A percentile compares a stretch with the other conserved stretches of the same genome.
Evolutionary conservation across 768 basidiomycete species (phyloP).

Genomic region (Mycena galopus): DNA sequence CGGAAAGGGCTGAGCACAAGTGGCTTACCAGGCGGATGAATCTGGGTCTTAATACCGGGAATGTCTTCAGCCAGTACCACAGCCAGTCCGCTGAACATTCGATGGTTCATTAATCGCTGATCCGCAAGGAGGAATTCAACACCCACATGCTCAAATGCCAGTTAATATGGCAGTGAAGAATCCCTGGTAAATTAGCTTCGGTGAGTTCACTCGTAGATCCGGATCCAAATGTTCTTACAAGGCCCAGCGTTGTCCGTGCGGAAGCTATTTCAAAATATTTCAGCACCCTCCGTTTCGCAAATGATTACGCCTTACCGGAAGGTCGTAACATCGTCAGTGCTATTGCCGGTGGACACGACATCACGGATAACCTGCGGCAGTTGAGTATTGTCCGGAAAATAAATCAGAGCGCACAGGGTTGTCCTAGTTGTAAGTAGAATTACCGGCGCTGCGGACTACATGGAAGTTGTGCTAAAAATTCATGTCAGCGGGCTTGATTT

Average conservation of each 20-base stretch:
- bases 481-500: neutral
- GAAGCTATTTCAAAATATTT: neutral
- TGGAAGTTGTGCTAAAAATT: slow-evolving; percentile 42
- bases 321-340: neutral
- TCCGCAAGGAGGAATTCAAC: neutral
- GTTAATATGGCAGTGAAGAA: neutral
- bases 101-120: neutral
- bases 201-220: neutral
- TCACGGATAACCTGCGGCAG: neutral
- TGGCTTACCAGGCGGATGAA: neutral
- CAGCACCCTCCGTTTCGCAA: neutral
- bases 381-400: too few species aligned
- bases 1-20: neutral
- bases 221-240: neutral
- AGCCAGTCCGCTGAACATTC: neutral
- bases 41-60: neutral
- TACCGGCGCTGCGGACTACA: slow-evolving; percentile 48
- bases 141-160: neutral
- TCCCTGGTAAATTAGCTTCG: neutral
- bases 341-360: neutral
- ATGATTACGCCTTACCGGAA: neutral
- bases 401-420: slow-evolving; percentile 17
- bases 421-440: slow-evolving; percentile 26
- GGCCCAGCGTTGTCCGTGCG: neutral
- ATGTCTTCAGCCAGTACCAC: neutral